These are phyloP conservation scores for Pyrenopolyporus hunteri DNA, from an alignment of 495 filamentous ascomycete genomes.

Conservation along the genomic window DNA sequence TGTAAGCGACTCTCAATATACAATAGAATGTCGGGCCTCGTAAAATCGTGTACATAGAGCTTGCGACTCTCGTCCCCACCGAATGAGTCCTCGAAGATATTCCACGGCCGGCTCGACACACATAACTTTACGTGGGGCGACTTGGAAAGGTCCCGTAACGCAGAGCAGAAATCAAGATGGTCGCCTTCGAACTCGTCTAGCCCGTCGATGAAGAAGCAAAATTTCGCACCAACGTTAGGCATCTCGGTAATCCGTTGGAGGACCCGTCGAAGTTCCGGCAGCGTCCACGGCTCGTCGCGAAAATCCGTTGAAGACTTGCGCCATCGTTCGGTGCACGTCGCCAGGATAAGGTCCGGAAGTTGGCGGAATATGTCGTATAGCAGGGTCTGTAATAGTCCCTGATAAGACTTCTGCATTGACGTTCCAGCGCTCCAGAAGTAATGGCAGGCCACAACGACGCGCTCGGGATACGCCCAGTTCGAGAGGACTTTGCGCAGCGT, in stretches of 20 bases:
- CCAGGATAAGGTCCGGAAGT: conserved; percentile 29
- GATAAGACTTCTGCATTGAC: conserved; percentile 45
- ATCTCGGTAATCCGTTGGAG: neutral
- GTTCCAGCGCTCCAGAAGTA: conserved; percentile 49
- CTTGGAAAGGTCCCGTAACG: neutral
- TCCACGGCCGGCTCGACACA: conserved; percentile 57
- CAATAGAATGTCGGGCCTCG: neutral
- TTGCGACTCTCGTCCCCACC: neutral
- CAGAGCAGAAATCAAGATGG: conserved; percentile 10
- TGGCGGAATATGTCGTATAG: conserved; percentile 45
- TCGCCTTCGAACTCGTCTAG: conserved; percentile 37
- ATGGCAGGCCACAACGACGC: conserved; percentile 19
- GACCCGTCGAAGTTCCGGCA: neutral
- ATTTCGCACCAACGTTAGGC: neutral
- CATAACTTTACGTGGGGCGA: conserved; percentile 51
- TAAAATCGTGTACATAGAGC: conserved; percentile 10
- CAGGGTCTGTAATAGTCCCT: conserved; percentile 49
- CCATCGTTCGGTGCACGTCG: conserved; percentile 23
- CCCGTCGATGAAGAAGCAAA: conserved; percentile 43
- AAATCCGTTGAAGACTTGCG: neutral
- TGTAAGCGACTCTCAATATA: conserved; percentile 8
- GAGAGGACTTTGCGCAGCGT: conserved; percentile 8
- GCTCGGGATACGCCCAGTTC: conserved; percentile 27
- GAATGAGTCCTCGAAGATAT: conserved; percentile 51
- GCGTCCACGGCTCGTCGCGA: neutral